Conservation (phyloP, 306 rosid genomes). For the Medicago lupulina region DNA sequence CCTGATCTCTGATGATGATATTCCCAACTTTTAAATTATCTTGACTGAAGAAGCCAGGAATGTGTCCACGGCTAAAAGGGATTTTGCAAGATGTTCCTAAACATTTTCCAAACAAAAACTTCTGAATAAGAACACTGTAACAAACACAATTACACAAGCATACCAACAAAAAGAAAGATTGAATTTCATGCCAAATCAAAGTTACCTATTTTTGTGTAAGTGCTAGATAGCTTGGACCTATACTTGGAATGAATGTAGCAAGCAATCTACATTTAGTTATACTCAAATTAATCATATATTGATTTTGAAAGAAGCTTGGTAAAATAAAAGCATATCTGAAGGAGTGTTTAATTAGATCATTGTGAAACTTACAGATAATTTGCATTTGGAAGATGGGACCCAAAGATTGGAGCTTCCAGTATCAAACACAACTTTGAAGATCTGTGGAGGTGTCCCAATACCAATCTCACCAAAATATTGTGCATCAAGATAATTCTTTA, state of each 20-base stretch:
- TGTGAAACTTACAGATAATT: slow-evolving; percentile 65
- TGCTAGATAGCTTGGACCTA: slow-evolving; percentile 56
- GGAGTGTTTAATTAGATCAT: slow-evolving; percentile 7
- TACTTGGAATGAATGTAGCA: slow-evolving; percentile 74
- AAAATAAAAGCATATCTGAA: background rate
- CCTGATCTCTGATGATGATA: slow-evolving; percentile 48
- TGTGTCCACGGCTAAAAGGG: slow-evolving; percentile 49
- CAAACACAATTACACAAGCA: slow-evolving; percentile 11
- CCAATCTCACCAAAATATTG: slow-evolving; percentile 94
- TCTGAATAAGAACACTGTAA: slow-evolving; percentile 16
- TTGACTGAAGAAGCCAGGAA: slow-evolving; percentile 56
- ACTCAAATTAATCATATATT: slow-evolving; percentile 26
- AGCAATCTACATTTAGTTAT: slow-evolving; percentile 58
- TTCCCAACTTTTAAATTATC: slow-evolving; percentile 54
- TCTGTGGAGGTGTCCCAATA: slow-evolving; percentile 85
- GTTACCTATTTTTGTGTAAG: slow-evolving; percentile 52
- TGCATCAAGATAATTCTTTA: slow-evolving; percentile 89
- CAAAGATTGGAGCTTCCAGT: slow-evolving; percentile 91
- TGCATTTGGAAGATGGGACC: slow-evolving; percentile 89
- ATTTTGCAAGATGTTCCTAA: slow-evolving; percentile 52
- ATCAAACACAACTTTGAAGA: slow-evolving; percentile 77
- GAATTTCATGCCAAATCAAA: background rate
- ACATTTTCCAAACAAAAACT: slow-evolving; percentile 35
- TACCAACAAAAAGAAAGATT: background rate
- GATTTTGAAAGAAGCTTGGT: slow-evolving; percentile 25